Percentiles rank a stretch among this genome's conserved stretches.
Evolutionary conservation across 306 rosid species (phyloP).

Genomic region (Canavalia ensiformis): DNA sequence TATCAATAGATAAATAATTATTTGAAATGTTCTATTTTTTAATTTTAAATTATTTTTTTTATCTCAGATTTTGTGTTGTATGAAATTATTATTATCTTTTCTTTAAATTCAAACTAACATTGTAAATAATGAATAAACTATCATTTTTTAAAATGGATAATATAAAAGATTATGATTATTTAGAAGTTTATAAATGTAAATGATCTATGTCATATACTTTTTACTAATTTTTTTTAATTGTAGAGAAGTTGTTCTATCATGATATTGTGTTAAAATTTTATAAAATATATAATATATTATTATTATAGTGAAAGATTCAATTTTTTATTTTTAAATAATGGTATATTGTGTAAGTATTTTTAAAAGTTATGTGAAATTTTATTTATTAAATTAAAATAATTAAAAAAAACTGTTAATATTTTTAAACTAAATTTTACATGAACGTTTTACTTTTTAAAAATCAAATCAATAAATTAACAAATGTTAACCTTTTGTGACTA

Average conservation of each 20-base stretch:
- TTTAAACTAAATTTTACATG: too few relatives aligned
- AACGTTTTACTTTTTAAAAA: too few relatives aligned
- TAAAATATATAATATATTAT: not conserved
- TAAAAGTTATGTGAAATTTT: too few relatives aligned
- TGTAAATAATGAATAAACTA: constrained; percentile 33
- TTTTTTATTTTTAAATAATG: not conserved
- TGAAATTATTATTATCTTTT: constrained; percentile 65
- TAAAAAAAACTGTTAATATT: too few relatives aligned
- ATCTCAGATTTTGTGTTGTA: constrained; percentile 36
- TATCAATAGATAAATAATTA: constrained; percentile 73
- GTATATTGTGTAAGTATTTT: too few relatives aligned
- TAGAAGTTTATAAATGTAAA: constrained; percentile 39
- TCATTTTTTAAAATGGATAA: constrained; percentile 23
- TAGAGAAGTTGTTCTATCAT: not conserved
- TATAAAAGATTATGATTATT: not conserved
- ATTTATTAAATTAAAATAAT: too few relatives aligned
- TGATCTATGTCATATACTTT: constrained; percentile 32
- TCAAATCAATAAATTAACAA: too few relatives aligned
- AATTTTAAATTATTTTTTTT: not conserved
- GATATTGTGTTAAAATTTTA: not conserved
- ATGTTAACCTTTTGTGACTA: too few relatives aligned
- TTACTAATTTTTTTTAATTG: constrained; percentile 2
- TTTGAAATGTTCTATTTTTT: constrained; percentile 9
- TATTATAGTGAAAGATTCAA: not conserved
- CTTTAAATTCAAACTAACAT: constrained; percentile 66